Conservation (phyloP, 2,329 filamentous ascomycete genomes). For the Corinectria fuckeliana region DNA sequence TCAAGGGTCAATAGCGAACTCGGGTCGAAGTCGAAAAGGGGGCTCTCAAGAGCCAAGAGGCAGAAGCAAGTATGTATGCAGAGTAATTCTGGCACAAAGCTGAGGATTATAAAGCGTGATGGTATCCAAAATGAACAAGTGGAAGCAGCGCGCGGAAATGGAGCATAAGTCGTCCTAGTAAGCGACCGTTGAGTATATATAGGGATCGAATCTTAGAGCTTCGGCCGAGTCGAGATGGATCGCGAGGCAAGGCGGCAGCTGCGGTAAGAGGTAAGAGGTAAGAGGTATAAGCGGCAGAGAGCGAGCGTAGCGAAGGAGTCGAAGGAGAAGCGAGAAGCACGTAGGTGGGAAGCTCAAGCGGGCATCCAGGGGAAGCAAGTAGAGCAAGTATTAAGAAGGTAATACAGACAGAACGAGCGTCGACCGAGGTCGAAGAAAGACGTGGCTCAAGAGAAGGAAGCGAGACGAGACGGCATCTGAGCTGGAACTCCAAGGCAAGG, state of each 20-base stretch:
- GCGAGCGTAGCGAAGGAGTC: slow-evolving; percentile 33
- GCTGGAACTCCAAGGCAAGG: slow-evolving; percentile 36
- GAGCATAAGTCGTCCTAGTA: slow-evolving; percentile 32
- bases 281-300: slow-evolving; percentile 29
- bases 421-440: slow-evolving; percentile 38
- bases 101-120: slow-evolving; percentile 33
- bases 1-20: no score
- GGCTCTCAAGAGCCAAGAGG: slow-evolving; percentile 24
- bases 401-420: slow-evolving; percentile 43
- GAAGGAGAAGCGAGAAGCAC: slow-evolving; percentile 40
- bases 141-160: slow-evolving; percentile 25
- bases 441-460: slow-evolving; percentile 39
- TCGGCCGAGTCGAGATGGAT: slow-evolving; percentile 32
- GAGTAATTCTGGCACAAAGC: slow-evolving; percentile 29
- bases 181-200: slow-evolving; percentile 37
- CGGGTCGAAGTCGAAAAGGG: slow-evolving; percentile 13
- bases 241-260: slow-evolving; percentile 27
- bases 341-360: slow-evolving; percentile 24
- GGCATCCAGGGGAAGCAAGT: slow-evolving; percentile 29
- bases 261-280: slow-evolving; percentile 29
- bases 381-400: slow-evolving; percentile 43
- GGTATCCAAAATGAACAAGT: slow-evolving; percentile 31
- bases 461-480: slow-evolving; percentile 39
- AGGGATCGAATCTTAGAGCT: slow-evolving; percentile 35
- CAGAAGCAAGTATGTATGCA: slow-evolving; percentile 32